Evolutionary conservation across 352 stramenopile species (phyloP), one percentile per base, ranked within the genome.

Genomic region (Phytophthora litchii): DNA sequence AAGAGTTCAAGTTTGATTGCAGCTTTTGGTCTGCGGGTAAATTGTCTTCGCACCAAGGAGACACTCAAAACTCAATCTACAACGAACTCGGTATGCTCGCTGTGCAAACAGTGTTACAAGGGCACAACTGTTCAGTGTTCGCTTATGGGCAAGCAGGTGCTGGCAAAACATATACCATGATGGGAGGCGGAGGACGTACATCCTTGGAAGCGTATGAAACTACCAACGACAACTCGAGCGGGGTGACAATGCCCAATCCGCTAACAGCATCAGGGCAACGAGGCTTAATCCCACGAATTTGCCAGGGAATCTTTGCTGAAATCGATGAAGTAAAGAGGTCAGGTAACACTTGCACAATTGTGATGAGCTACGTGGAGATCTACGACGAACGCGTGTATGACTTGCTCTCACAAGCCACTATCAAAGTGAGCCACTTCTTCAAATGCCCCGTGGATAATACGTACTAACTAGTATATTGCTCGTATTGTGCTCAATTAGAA

Each of bases 351-450:
- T 72, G 60, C 44, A 52, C 67, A 20, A 56, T 91, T 3, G 66
- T 88, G 45, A 71, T 94, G 43, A 92, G 80, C 54, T 94, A 88
- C 53, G 73, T 92, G n/a, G 85, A 92, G 54, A 86, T 94, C 19
- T 91, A 89, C 51, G 76, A 92, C 16, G 83, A 94, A 32, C 81
- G 53, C 41, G 81, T 91, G 7, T 92, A 88, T 35, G 83, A 92
- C 35, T 40, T 94, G 9, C 63, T 94, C 3, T 61, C 59, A 16
- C 58, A 71, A 19, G 19, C 56, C 19, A 44, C 23, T 9, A 29
- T 35, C 20, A 83, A 83, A 58, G 71, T 64, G 70, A 64, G 48
- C 43, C 34, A 8, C 4, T 19, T 58, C n/a, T 21, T 45, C 19
- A 17, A 21, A 4, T 23, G 17, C 21, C 14, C 12, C 16, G 5